A percentile compares a stretch with the other conserved stretches of the same genome.
phyloP scores from a whole-genome alignment of 1,284 basidiomycete genomes.

The Trichosporon asahii region DNA sequence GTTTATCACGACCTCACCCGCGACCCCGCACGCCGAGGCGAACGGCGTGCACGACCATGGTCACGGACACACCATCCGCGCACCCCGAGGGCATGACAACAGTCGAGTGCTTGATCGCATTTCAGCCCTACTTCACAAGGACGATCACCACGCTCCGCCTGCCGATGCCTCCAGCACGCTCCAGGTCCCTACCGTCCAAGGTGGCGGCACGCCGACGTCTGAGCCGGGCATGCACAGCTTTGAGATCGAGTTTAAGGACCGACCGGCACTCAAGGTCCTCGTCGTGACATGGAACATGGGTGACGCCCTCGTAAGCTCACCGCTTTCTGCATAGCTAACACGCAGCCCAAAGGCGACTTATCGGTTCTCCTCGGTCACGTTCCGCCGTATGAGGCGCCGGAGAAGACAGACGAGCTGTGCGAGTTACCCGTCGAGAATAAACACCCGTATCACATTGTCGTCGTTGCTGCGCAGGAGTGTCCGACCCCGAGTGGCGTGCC shows the following conservation, averaged over 20 bases:
- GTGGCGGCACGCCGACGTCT: not conserved
- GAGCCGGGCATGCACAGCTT: constrained; percentile 9
- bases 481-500: constrained; percentile 51
- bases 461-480: constrained; percentile 55
- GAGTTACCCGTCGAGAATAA: constrained; percentile 35
- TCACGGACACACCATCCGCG: not conserved
- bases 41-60: not conserved
- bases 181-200: not conserved
- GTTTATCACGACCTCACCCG: not conserved
- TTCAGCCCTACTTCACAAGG: not conserved
- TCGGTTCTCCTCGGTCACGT: constrained; percentile 54
- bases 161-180: not conserved
- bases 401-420: constrained; percentile 28
- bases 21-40: not conserved
- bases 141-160: not conserved
- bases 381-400: constrained; percentile 43
- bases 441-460: constrained; percentile 56
- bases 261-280: constrained; percentile 54
- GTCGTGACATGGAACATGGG: constrained; percentile 58
- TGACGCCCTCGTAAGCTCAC: constrained; percentile 49
- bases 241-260: constrained; percentile 22
- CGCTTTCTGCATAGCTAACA: not conserved
- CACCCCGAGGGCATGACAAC: not conserved
- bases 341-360: constrained; percentile 54
- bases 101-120: not conserved